Percentiles rank a stretch among this genome's conserved stretches.
Conservation (phyloP, 306 rosid species). For the Crataegus laevigata region DNA sequence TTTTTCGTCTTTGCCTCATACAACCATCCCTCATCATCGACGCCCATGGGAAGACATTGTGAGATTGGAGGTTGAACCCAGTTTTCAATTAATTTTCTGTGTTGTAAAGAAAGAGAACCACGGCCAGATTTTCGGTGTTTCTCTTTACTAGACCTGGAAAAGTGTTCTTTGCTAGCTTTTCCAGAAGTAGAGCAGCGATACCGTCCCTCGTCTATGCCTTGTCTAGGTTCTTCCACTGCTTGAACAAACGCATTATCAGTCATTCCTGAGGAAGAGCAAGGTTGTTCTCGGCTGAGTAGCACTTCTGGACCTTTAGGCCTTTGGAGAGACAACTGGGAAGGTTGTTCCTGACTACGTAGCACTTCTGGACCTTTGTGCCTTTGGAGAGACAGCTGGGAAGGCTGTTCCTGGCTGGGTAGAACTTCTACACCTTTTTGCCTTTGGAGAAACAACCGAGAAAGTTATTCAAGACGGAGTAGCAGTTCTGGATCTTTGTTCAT, state of each 20-base stretch:
- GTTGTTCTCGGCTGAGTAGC: not conserved
- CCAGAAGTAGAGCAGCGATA: slow-evolving; percentile 5
- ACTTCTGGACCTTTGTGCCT: not conserved
- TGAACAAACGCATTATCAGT: not conserved
- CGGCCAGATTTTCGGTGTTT: not conserved
- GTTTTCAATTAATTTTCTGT: slow-evolving; percentile 10
- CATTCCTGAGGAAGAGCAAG: slow-evolving; percentile 6
- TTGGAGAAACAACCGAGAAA: not conserved
- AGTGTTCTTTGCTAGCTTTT: slow-evolving; percentile 2
- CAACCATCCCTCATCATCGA: slow-evolving; percentile 14
- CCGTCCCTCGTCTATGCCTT: not conserved
- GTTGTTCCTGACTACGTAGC: not conserved
- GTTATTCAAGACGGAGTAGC: not conserved
- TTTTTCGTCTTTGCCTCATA: not conserved
- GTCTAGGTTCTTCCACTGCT: not conserved
- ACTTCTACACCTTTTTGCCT: not conserved
- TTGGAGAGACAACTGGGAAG: slow-evolving; percentile 11
- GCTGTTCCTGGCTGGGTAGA: not conserved
- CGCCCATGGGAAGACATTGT: not conserved
- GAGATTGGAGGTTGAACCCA: slow-evolving; percentile 14
- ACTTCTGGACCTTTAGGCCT: slow-evolving; percentile 7
- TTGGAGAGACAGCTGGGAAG: not conserved
- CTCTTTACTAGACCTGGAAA: slow-evolving; percentile 1
- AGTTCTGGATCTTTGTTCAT: not conserved
- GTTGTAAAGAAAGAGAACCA: not conserved